Evolutionary conservation across 2,329 filamentous ascomycete species (phyloP).

Genomic region (Blumeria hordei): DNA sequence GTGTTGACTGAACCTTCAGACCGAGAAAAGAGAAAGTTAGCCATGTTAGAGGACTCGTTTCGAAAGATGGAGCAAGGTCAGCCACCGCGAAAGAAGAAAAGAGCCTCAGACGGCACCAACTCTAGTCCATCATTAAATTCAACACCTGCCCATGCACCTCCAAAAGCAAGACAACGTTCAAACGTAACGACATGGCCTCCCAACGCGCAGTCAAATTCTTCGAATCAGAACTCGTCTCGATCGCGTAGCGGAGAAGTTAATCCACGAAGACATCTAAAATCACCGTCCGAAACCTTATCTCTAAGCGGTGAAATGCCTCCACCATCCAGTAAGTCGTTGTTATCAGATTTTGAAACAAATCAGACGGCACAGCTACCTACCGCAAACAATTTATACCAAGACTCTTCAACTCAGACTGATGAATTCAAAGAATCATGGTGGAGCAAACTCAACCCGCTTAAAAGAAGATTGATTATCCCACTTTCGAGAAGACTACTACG

Average conservation of each 20-base stretch:
- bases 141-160: slow-evolving; percentile 7
- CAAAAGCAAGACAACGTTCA: slow-evolving; percentile 15
- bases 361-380: neutral
- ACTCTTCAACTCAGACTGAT: slow-evolving; percentile 14
- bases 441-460: slow-evolving; percentile 6
- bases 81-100: slow-evolving; percentile 36
- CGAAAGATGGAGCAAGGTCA: slow-evolving; percentile 34
- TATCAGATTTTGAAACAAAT: slow-evolving; percentile 6
- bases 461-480: slow-evolving; percentile 10
- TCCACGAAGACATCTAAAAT: slow-evolving; percentile 11
- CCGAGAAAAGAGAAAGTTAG: slow-evolving; percentile 41
- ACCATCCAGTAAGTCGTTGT: slow-evolving; percentile 6
- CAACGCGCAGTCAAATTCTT: slow-evolving; percentile 7
- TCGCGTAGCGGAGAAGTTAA: slow-evolving; percentile 12
- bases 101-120: slow-evolving; percentile 27
- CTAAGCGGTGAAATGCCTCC: slow-evolving; percentile 4
- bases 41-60: slow-evolving; percentile 40
- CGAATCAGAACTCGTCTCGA: slow-evolving; percentile 7
- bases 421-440: slow-evolving; percentile 14
- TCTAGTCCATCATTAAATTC: slow-evolving; percentile 3
- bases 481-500: slow-evolving; percentile 13
- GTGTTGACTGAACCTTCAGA: slow-evolving; percentile 36
- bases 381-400: slow-evolving; percentile 11
- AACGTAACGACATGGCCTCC: slow-evolving; percentile 8
- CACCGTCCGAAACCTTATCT: slow-evolving; percentile 9